phyloP scores from a whole-genome alignment of 2,329 filamentous ascomycete species.

The Cladophialophora bantiana region DNA sequence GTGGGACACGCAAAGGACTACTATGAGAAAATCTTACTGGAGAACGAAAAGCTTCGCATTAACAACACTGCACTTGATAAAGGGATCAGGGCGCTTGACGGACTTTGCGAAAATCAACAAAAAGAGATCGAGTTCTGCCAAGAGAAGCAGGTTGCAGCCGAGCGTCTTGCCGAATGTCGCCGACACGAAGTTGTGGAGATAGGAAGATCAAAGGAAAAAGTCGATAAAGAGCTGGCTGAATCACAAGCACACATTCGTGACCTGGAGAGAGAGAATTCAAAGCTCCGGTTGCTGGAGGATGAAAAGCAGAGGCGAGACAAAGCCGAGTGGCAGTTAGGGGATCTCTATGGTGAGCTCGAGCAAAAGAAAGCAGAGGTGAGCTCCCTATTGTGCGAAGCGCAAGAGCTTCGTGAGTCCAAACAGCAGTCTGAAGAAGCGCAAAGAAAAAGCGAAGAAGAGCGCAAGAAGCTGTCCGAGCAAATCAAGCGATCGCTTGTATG shows the following conservation, averaged over 20 bases:
- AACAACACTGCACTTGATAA: conserved; percentile 1
- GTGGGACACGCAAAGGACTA: too few species aligned
- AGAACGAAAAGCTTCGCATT: conserved; percentile 17
- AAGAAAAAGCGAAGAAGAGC: conserved; percentile 8
- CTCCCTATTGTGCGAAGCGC: neutral
- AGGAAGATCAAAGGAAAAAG: conserved; percentile 1
- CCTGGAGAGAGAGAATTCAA: conserved; percentile 3
- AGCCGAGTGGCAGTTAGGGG: conserved; percentile 7
- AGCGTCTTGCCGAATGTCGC: neutral
- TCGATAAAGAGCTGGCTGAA: conserved; percentile 1
- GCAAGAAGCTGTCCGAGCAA: neutral
- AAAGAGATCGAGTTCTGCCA: neutral
- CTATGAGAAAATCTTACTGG: neutral
- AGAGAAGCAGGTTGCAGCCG: neutral
- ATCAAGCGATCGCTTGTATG: conserved; percentile 6
- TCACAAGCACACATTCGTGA: neutral
- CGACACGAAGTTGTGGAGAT: conserved; percentile 7
- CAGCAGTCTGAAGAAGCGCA: neutral
- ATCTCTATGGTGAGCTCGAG: conserved; percentile 6
- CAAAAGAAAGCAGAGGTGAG: neutral
- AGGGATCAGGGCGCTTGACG: neutral
- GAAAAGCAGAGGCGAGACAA: conserved; percentile 2
- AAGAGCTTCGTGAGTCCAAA: conserved; percentile 5
- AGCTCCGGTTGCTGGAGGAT: neutral
- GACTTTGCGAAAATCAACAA: neutral